phyloP scores from a whole-genome alignment of 352 stramenopile genomes.

The Phytophthora litchii region DNA sequence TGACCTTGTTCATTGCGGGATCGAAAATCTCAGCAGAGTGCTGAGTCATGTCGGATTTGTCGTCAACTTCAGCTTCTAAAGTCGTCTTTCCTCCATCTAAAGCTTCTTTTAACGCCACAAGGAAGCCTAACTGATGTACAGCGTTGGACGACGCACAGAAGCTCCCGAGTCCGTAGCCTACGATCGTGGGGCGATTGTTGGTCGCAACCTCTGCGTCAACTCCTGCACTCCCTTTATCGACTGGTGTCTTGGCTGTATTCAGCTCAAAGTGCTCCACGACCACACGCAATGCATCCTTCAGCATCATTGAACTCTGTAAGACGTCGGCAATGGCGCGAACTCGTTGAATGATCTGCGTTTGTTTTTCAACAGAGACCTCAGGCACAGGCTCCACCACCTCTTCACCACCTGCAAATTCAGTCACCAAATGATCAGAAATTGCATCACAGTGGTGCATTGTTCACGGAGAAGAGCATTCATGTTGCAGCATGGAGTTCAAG shows the following conservation, averaged over 20 bases:
- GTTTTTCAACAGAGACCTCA: slow-evolving; percentile 42
- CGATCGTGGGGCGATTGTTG: slow-evolving; percentile 30
- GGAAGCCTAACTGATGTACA: slow-evolving; percentile 76
- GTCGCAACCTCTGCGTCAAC: slow-evolving; percentile 3
- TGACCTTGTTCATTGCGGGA: slow-evolving; percentile 80
- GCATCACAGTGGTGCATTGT: no score
- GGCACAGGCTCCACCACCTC: slow-evolving; percentile 29
- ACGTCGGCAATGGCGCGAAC: slow-evolving; percentile 42
- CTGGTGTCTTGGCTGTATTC: slow-evolving; percentile 5
- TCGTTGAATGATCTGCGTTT: slow-evolving; percentile 44
- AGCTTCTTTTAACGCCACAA: slow-evolving; percentile 46
- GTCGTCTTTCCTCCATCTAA: slow-evolving; percentile 8
- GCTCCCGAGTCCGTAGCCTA: slow-evolving; percentile 79
- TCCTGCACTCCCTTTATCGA: slow-evolving; percentile 3
- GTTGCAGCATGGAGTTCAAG: background rate
- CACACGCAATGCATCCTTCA: slow-evolving; percentile 32
- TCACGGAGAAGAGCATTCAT: background rate
- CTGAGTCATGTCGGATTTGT: slow-evolving; percentile 4
- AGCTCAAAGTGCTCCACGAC: slow-evolving; percentile 37
- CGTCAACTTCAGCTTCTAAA: background rate
- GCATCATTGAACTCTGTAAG: slow-evolving; percentile 35
- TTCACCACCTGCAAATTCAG: slow-evolving; percentile 17
- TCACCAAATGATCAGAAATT: background rate
- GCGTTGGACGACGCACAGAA: slow-evolving; percentile 78
- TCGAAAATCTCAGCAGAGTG: slow-evolving; percentile 62